Conservation (phyloP, 192 early-diverging fungal genomes). For the Chytriomyces confervae region DNA sequence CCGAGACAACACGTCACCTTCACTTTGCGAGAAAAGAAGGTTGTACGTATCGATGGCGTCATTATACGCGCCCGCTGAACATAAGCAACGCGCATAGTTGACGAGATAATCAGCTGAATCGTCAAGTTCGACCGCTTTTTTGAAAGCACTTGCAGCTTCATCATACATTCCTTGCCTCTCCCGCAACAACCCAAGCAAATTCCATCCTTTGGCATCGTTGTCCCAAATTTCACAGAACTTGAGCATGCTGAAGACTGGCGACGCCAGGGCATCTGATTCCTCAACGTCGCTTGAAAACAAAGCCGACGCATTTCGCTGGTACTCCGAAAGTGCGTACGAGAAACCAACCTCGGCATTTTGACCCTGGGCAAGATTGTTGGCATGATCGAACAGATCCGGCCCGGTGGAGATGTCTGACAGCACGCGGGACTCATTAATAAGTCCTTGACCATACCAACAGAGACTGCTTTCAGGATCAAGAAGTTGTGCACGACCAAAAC, state of each 20-base stretch:
- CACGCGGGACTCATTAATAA: conserved; percentile 68
- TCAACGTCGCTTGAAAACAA: not conserved
- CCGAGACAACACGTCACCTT: conserved; percentile 23
- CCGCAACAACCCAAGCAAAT: conserved; percentile 75
- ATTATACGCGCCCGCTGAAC: conserved; percentile 63
- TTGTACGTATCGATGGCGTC: conserved; percentile 65
- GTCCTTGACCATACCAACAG: conserved; percentile 88
- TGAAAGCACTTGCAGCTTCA: conserved; percentile 71
- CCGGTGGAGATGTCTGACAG: conserved; percentile 42
- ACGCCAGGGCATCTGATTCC: conserved; percentile 5
- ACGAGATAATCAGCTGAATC: conserved; percentile 49
- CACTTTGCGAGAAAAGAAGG: conserved; percentile 36
- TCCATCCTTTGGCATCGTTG: conserved; percentile 62
- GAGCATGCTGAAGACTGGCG: conserved; percentile 57
- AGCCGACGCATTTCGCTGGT: not conserved
- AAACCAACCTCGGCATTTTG: conserved; percentile 23
- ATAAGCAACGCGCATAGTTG: conserved; percentile 74
- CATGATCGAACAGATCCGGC: conserved; percentile 77
- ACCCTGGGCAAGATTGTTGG: conserved; percentile 67
- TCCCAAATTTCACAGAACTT: conserved; percentile 69
- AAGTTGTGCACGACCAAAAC: conserved; percentile 74
- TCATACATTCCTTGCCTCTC: conserved; percentile 76
- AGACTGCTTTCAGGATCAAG: conserved; percentile 78
- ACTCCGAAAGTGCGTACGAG: conserved; percentile 30
- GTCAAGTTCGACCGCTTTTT: conserved; percentile 46